Conservation (phyloP, 1,284 basidiomycete genomes). For the Heliocybe sulcata region DNA sequence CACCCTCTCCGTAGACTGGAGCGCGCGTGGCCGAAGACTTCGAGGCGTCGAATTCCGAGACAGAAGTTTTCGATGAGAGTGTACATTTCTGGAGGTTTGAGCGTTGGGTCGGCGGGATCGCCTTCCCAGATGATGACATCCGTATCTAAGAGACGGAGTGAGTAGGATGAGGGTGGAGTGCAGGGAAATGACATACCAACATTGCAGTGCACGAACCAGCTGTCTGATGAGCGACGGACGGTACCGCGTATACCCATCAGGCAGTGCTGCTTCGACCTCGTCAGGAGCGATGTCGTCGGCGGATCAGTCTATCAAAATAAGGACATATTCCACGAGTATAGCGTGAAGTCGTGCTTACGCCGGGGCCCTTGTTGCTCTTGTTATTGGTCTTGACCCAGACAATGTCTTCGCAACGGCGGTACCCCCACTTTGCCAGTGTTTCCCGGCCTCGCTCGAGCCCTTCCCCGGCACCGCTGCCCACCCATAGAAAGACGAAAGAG, state of each 20-base stretch:
- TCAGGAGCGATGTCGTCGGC: constrained; percentile 78
- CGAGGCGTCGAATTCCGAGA: constrained; percentile 85
- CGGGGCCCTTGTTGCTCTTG: constrained; percentile 60
- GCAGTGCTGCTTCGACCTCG: constrained; percentile 92
- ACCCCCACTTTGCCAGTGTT: constrained; percentile 91
- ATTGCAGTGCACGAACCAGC: constrained; percentile 97
- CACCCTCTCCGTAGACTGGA: constrained; percentile 81
- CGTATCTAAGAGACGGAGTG: constrained; percentile 53
- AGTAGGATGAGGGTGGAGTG: constrained; percentile 5
- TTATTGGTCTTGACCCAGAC: constrained; percentile 95
- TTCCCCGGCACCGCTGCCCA: constrained; percentile 85
- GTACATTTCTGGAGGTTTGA: constrained; percentile 94
- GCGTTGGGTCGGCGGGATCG: constrained; percentile 68
- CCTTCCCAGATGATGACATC: constrained; percentile 97
- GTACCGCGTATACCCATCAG: constrained; percentile 98
- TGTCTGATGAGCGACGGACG: constrained; percentile 89
- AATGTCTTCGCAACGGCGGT: constrained; percentile 92
- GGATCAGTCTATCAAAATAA: constrained; percentile 53
- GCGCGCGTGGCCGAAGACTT: constrained; percentile 78
- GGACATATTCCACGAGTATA: constrained; percentile 3
- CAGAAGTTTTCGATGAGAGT: constrained; percentile 97
- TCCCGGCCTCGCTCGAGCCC: constrained; percentile 92
- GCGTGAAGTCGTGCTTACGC: constrained; percentile 38
- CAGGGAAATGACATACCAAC: constrained; percentile 46
- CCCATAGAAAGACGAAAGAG: constrained; percentile 95